phyloP scores from a whole-genome alignment of 352 stramenopile species.

The Pythium sp. region DNA sequence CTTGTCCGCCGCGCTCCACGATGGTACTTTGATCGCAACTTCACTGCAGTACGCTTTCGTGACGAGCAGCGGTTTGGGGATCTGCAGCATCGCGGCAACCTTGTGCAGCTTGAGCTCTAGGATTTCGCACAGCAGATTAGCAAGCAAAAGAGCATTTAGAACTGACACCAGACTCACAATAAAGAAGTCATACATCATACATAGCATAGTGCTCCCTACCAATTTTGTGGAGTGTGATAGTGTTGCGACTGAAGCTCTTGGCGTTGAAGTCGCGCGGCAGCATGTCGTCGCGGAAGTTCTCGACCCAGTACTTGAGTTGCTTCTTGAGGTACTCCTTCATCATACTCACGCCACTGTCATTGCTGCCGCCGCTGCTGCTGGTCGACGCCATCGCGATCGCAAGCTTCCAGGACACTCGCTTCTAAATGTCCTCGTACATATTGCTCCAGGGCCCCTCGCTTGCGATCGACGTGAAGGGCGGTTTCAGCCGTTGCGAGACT shows the following conservation, averaged over 20 bases:
- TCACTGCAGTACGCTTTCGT: conserved; percentile 52
- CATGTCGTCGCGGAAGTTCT: conserved; percentile 57
- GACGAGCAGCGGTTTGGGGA: conserved; percentile 48
- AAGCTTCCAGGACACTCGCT: not conserved
- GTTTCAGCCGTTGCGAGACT: not conserved
- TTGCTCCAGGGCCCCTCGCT: too few species aligned
- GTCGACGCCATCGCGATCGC: conserved; percentile 2
- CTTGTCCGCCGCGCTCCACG: conserved; percentile 49
- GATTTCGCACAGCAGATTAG: not conserved
- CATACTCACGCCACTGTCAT: conserved; percentile 24
- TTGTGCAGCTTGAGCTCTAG: conserved; percentile 69
- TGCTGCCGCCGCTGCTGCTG: conserved; percentile 13
- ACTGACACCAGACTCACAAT: too few species aligned
- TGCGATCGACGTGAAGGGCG: not conserved
- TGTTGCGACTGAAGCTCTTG: conserved; percentile 44
- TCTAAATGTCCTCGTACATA: not conserved
- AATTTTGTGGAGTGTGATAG: conserved; percentile 49
- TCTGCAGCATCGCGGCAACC: conserved; percentile 38
- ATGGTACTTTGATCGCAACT: conserved; percentile 54
- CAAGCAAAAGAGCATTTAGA: not conserved
- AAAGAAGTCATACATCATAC: too few species aligned
- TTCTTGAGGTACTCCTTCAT: conserved; percentile 76
- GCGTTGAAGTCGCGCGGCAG: conserved; percentile 52
- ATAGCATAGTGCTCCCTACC: conserved; percentile 23
- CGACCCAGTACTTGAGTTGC: conserved; percentile 65